These are phyloP conservation scores for Tricholoma saponaceum DNA, from an alignment of 768 basidiomycete genomes.

Conservation along the genomic window DNA sequence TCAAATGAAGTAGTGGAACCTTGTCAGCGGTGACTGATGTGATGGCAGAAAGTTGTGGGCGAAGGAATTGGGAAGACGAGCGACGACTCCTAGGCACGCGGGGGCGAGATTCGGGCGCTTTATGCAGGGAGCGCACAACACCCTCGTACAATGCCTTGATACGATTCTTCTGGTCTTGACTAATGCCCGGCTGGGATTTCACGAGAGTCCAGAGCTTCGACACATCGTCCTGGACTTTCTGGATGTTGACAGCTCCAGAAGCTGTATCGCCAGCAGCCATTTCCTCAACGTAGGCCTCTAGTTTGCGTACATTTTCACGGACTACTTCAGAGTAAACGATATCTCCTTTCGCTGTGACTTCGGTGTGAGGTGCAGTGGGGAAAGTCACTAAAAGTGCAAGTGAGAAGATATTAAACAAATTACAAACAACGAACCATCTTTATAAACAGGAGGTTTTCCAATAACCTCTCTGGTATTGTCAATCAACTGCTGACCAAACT, in stretches of 20 bases:
- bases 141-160: constrained; percentile 96
- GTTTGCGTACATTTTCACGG: constrained; percentile 92
- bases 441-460: constrained; percentile 84
- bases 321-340: constrained; percentile 94
- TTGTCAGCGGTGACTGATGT: constrained; percentile 80
- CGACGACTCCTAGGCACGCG: constrained; percentile 70
- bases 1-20: constrained; percentile 90
- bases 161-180: constrained; percentile 92
- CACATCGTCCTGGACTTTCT: constrained; percentile 97
- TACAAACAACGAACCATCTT: constrained; percentile 70
- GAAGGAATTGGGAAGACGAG: constrained; percentile 95
- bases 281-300: constrained; percentile 96
- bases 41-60: constrained; percentile 77
- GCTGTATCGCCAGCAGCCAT: constrained; percentile 96
- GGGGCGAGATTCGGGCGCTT: constrained; percentile 59
- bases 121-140: constrained; percentile 89
- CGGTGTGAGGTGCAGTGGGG: constrained; percentile 95
- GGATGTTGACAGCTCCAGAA: constrained; percentile 80
- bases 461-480: constrained; percentile 89
- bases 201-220: constrained; percentile 97
- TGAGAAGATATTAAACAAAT: constrained; percentile 1
- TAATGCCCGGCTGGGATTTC: constrained; percentile 95
- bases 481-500: constrained; percentile 93
- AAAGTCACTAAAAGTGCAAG: constrained; percentile 69
- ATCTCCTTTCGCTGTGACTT: constrained; percentile 90